These are phyloP conservation scores for Monilinia aucupariae DNA, from an alignment of 2,329 filamentous ascomycete species.

Conservation along the genomic window DNA sequence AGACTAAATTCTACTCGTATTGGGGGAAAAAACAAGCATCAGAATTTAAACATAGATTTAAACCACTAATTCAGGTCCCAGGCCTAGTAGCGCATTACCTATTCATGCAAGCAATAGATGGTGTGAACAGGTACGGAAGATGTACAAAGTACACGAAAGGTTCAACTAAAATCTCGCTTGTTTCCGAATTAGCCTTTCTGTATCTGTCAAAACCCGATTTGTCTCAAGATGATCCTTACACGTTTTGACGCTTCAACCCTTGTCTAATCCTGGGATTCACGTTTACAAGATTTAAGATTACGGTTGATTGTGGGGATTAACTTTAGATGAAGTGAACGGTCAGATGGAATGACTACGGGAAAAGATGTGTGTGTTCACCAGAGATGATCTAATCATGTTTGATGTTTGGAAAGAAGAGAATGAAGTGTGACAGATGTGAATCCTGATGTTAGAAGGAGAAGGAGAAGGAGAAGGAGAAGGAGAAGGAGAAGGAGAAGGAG, in stretches of 20 bases:
- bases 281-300: constrained; percentile 8
- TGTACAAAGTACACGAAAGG: too few species aligned
- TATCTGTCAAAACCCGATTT: background rate
- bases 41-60: background rate
- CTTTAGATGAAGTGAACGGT: background rate
- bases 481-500: too few species aligned
- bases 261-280: background rate
- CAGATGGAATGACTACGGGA: background rate
- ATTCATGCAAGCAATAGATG: too few species aligned
- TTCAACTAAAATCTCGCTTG: background rate
- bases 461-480: too few species aligned
- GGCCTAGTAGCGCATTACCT: too few species aligned
- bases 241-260: background rate
- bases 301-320: constrained; percentile 7
- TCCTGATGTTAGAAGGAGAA: background rate
- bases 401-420: background rate
- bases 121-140: too few species aligned
- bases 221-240: background rate
- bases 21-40: too few species aligned
- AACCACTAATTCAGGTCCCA: constrained; percentile 6
- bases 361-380: too few species aligned
- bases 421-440: background rate
- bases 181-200: background rate
- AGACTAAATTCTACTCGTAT: too few species aligned
- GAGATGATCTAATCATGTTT: background rate